These are phyloP conservation scores for Didymella sp. DNA, from an alignment of 2,329 filamentous ascomycete genomes.

Conservation along the genomic window DNA sequence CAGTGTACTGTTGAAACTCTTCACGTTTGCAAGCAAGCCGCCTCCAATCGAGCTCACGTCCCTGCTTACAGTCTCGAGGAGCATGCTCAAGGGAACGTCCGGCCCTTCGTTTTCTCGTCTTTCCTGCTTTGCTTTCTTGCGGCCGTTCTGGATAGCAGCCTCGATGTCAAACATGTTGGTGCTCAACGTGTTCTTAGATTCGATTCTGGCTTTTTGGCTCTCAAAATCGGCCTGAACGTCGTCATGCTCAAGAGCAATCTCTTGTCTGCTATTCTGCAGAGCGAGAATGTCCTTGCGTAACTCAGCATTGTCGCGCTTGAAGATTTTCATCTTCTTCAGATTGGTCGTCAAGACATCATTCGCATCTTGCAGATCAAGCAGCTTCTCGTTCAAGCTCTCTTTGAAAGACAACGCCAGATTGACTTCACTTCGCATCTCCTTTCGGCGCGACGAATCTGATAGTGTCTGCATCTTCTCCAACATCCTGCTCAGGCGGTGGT, in stretches of 20 bases:
- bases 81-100: slow-evolving; percentile 41
- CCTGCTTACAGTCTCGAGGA: slow-evolving; percentile 38
- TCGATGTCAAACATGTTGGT: slow-evolving; percentile 47
- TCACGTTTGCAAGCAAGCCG: slow-evolving; percentile 42
- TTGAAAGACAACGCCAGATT: slow-evolving; percentile 58
- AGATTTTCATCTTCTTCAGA: slow-evolving; percentile 53
- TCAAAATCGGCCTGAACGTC: slow-evolving; percentile 50
- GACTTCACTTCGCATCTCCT: slow-evolving; percentile 53
- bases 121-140: slow-evolving; percentile 39
- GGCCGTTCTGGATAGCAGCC: slow-evolving; percentile 45
- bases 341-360: slow-evolving; percentile 59
- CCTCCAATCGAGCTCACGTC: slow-evolving; percentile 40
- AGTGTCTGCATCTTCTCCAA: slow-evolving; percentile 49
- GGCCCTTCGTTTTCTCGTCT: slow-evolving; percentile 45
- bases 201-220: slow-evolving; percentile 34
- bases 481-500: slow-evolving; percentile 54
- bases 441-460: slow-evolving; percentile 49
- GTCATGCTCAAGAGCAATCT: slow-evolving; percentile 59
- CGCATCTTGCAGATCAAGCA: slow-evolving; percentile 61
- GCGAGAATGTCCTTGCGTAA: slow-evolving; percentile 57
- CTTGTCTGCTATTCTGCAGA: slow-evolving; percentile 57
- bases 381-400: slow-evolving; percentile 56
- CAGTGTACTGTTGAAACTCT: slow-evolving; percentile 44
- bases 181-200: slow-evolving; percentile 39
- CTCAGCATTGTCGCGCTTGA: slow-evolving; percentile 55